These are phyloP conservation scores for Scedosporium boydii DNA, from an alignment of 2,329 filamentous ascomycete genomes.

Conservation along the genomic window DNA sequence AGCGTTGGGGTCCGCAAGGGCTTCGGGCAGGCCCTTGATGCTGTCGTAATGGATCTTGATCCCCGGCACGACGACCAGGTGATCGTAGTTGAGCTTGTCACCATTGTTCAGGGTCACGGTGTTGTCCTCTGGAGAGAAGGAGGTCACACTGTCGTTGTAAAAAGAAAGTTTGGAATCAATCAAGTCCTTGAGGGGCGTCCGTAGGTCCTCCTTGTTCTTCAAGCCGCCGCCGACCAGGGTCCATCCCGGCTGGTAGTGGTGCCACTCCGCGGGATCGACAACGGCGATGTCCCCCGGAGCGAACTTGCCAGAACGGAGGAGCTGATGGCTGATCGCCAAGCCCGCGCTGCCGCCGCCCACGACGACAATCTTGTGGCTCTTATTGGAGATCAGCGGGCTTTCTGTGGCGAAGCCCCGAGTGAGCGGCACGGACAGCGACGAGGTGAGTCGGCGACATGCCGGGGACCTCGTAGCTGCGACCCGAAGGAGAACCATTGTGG, in stretches of 20 bases:
- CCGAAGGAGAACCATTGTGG: background rate
- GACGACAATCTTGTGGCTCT: conserved; percentile 53
- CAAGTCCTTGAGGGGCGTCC: conserved; percentile 37
- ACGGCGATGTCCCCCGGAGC: conserved; percentile 51
- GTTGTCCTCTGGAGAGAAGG: conserved; percentile 47
- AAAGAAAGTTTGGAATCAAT: conserved; percentile 52
- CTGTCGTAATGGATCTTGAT: conserved; percentile 39
- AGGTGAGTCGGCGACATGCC: background rate
- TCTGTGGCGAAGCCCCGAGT: background rate
- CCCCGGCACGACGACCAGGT: conserved; percentile 53
- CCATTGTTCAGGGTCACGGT: conserved; percentile 44
- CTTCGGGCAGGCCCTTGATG: conserved; percentile 47
- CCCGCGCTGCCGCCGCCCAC: conserved; percentile 60
- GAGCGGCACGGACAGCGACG: background rate
- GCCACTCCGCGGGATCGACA: conserved; percentile 52
- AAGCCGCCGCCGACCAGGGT: conserved; percentile 59
- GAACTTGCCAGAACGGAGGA: conserved; percentile 50
- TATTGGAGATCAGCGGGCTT: background rate
- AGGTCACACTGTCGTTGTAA: conserved; percentile 42
- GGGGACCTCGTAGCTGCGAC: background rate
- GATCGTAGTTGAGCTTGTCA: conserved; percentile 49
- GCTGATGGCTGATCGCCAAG: conserved; percentile 56
- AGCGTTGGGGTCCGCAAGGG: conserved; percentile 35
- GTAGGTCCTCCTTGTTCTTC: conserved; percentile 51
- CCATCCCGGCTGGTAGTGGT: conserved; percentile 63